These are phyloP conservation scores for Sistotremastrum suecicum DNA, from an alignment of 768 basidiomycete genomes.

Conservation along the genomic window DNA sequence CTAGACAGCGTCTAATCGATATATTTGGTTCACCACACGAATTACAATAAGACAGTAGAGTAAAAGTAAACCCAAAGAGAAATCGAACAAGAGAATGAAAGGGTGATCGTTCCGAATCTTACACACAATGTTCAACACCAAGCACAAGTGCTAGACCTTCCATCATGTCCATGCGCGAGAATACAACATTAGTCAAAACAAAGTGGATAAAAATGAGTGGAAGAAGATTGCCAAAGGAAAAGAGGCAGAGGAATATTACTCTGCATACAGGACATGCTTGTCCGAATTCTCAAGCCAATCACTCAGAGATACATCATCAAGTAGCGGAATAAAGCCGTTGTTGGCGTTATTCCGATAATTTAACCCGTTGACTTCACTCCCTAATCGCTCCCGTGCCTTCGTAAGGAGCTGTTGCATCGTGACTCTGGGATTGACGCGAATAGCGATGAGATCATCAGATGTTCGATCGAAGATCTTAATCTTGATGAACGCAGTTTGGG, in stretches of 20 bases:
- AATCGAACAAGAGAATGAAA: no score
- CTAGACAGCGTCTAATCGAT: no score
- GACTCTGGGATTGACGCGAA: conserved; percentile 88
- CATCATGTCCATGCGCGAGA: no score
- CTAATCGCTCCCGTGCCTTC: conserved; percentile 82
- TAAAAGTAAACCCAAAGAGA: no score
- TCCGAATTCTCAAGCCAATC: conserved; percentile 69
- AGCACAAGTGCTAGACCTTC: no score
- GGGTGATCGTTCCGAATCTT: no score
- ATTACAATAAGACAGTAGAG: no score
- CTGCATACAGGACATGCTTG: conserved; percentile 74
- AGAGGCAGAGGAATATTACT: conserved; percentile 21
- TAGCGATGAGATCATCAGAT: conserved; percentile 92
- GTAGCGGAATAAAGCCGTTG: conserved; percentile 48
- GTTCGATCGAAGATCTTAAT: conserved; percentile 95
- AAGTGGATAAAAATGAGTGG: no score
- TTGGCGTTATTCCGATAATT: conserved; percentile 64
- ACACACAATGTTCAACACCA: no score
- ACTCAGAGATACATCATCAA: conserved; percentile 47
- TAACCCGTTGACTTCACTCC: conserved; percentile 51
- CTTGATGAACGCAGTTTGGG: conserved; percentile 84
- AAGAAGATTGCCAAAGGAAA: no score
- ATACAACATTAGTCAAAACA: no score
- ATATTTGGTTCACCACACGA: no score
- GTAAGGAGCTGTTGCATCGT: conserved; percentile 76